A percentile compares a stretch with the other conserved stretches of the same genome.
phyloP scores from a whole-genome alignment of 805 yeast genomes.

The Myxozyma udenii region DNA sequence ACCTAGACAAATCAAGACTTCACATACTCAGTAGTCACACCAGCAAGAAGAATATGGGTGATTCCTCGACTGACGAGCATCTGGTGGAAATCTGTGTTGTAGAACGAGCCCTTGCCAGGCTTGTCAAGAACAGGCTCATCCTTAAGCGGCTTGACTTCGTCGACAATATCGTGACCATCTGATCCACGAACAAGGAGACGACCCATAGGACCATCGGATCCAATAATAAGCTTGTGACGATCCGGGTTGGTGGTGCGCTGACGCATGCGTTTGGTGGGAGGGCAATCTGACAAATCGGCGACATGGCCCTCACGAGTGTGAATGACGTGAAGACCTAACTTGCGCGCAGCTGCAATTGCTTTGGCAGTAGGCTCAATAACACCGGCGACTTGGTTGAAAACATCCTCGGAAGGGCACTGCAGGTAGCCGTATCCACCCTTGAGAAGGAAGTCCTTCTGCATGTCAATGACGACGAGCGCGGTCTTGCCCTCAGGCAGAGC shows the following conservation, averaged over 20 bases:
- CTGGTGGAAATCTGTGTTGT: constrained; percentile 38
- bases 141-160: constrained; percentile 35
- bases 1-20: neutral
- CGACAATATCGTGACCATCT: constrained; percentile 39
- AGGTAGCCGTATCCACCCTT: constrained; percentile 37
- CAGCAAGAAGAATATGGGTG: constrained; percentile 36
- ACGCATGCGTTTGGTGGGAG: constrained; percentile 35
- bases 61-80: constrained; percentile 36
- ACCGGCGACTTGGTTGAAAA: constrained; percentile 32
- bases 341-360: constrained; percentile 35
- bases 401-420: constrained; percentile 35
- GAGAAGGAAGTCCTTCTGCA: constrained; percentile 39
- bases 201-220: constrained; percentile 39
- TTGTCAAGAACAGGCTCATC: constrained; percentile 37
- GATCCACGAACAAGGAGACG: constrained; percentile 37
- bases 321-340: constrained; percentile 35
- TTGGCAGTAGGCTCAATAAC: constrained; percentile 33
- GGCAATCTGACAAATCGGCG: constrained; percentile 36
- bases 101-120: constrained; percentile 41
- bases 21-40: constrained; percentile 38
- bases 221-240: constrained; percentile 33
- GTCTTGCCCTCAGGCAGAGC: constrained; percentile 31
- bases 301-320: constrained; percentile 40
- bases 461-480: constrained; percentile 38
- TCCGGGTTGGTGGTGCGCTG: constrained; percentile 31